Base-by-base conservation (phyloP, 768 basidiomycete genomes). In the Clitopilus hobsonii region DNA sequence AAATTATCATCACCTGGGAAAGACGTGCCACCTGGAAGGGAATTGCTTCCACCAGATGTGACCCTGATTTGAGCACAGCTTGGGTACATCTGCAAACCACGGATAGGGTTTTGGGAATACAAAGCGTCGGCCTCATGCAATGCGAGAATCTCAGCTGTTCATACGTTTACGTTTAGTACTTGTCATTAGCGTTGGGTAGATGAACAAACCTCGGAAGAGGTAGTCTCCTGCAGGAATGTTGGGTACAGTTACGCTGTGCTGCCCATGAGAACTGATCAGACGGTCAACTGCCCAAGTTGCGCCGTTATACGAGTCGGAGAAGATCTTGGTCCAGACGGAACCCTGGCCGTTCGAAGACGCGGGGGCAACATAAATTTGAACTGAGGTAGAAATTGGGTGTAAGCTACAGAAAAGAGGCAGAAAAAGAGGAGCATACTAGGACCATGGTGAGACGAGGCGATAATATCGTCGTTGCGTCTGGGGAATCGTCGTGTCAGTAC, bases 31-130 rank as follows among this genome's bases (percentile, higher is more conserved):
- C 63, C 65, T 24, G 71, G 69, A 13, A 68, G 69, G 18, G 54
- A 50, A 25, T 59, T 50, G 28, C 24, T 64, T 23, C 68, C 69
- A 49, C 53, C 52, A 4, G 69, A 69, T 18, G 73, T 73, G 30
- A 81, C 69, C 51, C 60, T 68, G 55, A 80, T 65, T 60, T 80
- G 78, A 60, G 66, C 74, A 67, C 79, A 81, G 52, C 71, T 75
- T 67, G 76, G 75, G 65, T 79, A 79, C 57, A 76, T 68, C 66
- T 79, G 79, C 13, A 75, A 76, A 20, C 77, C 79, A 25, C 78
- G 72, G 23, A 69, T 58, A n/a, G 63, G 55, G 54, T 70, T 68
- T 25, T 60, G 49, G 20, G 60, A 55, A 52, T 69, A 72, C 10
- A 65, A 58, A 7, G 65, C 61, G 30, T 72, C 62, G 41, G 63